Conservation (phyloP, 257 asterid species). For the Gentiana straminea region DNA sequence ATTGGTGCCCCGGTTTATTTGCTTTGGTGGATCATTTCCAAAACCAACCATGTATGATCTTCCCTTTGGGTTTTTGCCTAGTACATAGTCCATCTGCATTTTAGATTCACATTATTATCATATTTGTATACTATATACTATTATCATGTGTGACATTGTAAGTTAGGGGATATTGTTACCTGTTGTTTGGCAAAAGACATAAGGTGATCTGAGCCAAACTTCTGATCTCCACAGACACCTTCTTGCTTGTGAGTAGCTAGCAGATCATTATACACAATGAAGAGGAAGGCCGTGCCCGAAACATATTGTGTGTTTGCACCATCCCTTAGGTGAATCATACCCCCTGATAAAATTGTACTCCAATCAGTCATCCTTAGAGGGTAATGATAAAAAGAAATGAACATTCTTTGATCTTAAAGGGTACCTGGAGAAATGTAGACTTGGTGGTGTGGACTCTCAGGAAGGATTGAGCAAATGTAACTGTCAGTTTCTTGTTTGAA, state of each 20-base stretch:
- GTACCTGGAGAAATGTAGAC: constrained; percentile 62
- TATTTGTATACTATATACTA: too few relatives aligned
- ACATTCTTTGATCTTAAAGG: background rate
- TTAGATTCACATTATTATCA: too few relatives aligned
- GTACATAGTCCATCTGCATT: constrained; percentile 58
- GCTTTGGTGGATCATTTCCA: constrained; percentile 60
- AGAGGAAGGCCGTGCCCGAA: constrained; percentile 50
- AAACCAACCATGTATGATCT: constrained; percentile 89
- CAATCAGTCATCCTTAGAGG: background rate
- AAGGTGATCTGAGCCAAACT: too few relatives aligned
- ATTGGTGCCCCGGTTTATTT: too few relatives aligned
- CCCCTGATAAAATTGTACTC: constrained; percentile 28
- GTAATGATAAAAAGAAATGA: background rate
- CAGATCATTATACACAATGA: constrained; percentile 46
- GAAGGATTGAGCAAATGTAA: constrained; percentile 47
- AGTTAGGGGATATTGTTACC: too few relatives aligned
- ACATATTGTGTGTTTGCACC: constrained; percentile 87
- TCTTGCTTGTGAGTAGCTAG: constrained; percentile 31
- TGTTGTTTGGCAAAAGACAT: too few relatives aligned
- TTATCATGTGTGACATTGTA: too few relatives aligned
- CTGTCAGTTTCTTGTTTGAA: constrained; percentile 66
- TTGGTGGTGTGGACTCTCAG: constrained; percentile 59
- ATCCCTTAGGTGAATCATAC: constrained; percentile 56
- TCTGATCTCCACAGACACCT: constrained; percentile 49
- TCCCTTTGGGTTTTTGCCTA: constrained; percentile 52